Percentiles rank a stretch among this genome's conserved stretches.
Conservation (phyloP, 1,139 yeast genomes). For the Nakaseomyces glabratus region DNA sequence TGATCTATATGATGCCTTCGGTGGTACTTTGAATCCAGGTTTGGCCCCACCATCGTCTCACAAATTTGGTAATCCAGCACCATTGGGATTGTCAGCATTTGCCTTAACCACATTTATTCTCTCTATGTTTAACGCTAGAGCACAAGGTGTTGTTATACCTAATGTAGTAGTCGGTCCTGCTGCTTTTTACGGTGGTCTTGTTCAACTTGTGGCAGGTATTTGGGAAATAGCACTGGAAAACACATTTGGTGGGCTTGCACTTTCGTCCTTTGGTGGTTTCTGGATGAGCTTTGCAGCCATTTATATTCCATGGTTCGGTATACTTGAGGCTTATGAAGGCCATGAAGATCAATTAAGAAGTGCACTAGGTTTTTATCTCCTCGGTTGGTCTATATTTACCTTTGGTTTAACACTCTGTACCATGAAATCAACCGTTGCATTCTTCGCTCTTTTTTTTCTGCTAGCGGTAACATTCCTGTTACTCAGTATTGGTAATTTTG, state of each 20-base stretch:
- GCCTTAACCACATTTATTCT: constrained; percentile 80
- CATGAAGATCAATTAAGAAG: constrained; percentile 36
- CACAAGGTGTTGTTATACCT: constrained; percentile 47
- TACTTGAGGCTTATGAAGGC: constrained; percentile 44
- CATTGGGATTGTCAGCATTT: constrained; percentile 75
- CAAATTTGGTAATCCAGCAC: constrained; percentile 81
- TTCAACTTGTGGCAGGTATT: constrained; percentile 65
- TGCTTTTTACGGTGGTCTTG: constrained; percentile 62
- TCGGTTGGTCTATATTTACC: constrained; percentile 79
- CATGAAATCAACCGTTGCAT: constrained; percentile 70
- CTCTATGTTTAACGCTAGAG: constrained; percentile 53
- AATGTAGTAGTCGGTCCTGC: constrained; percentile 54
- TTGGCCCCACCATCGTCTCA: constrained; percentile 44
- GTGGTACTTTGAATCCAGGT: constrained; percentile 52
- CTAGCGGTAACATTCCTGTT: constrained; percentile 55
- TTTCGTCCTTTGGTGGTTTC: constrained; percentile 77
- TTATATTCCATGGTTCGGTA: constrained; percentile 64
- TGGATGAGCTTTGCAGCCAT: constrained; percentile 79
- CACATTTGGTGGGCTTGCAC: constrained; percentile 85
- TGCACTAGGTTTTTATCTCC: constrained; percentile 65
- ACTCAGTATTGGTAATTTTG: constrained; percentile 43
- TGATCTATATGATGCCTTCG: constrained; percentile 48
- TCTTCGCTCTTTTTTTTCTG: constrained; percentile 57
- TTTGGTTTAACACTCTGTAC: constrained; percentile 59
- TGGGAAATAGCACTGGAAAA: constrained; percentile 70